Evolutionary conservation across 345 rosid species (phyloP).

Genomic region (Salix udensis): DNA sequence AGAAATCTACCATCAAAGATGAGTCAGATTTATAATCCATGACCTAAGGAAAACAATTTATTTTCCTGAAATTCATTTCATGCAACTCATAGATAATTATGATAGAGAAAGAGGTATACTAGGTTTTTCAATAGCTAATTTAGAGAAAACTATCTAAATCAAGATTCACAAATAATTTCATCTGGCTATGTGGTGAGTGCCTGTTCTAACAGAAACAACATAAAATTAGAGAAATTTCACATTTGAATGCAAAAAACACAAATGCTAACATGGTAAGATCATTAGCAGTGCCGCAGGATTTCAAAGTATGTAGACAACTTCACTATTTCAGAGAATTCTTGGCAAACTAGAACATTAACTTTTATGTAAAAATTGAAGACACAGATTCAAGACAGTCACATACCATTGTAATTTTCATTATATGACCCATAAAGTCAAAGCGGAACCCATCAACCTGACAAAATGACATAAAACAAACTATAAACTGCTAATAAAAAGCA

Average conservation of each 20-base stretch:
- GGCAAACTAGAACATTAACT: background rate
- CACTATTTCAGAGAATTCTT: background rate
- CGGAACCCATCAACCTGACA: slow-evolving; percentile 94
- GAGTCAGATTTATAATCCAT: too few species aligned
- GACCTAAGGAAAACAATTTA: too few species aligned
- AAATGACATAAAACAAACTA: slow-evolving; percentile 15
- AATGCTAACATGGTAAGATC: background rate
- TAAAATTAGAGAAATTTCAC: slow-evolving; percentile 9
- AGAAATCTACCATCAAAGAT: too few species aligned
- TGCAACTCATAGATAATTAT: too few species aligned
- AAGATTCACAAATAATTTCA: slow-evolving; percentile 70
- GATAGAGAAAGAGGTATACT: too few species aligned
- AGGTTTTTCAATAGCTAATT: too few species aligned
- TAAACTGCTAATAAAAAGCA: slow-evolving; percentile 8
- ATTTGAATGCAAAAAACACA: background rate
- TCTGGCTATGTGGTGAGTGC: slow-evolving; percentile 78
- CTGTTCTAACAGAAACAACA: slow-evolving; percentile 40
- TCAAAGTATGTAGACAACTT: slow-evolving; percentile 9
- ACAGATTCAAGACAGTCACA: slow-evolving; percentile 9
- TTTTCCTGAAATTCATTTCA: too few species aligned
- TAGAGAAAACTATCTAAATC: slow-evolving; percentile 36
- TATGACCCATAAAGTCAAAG: slow-evolving; percentile 97
- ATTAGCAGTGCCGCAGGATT: background rate
- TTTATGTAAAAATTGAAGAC: slow-evolving; percentile 4
- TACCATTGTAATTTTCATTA: slow-evolving; percentile 49